These are phyloP conservation scores for Prunus mira DNA, from an alignment of 306 rosid genomes.

Conservation along the genomic window DNA sequence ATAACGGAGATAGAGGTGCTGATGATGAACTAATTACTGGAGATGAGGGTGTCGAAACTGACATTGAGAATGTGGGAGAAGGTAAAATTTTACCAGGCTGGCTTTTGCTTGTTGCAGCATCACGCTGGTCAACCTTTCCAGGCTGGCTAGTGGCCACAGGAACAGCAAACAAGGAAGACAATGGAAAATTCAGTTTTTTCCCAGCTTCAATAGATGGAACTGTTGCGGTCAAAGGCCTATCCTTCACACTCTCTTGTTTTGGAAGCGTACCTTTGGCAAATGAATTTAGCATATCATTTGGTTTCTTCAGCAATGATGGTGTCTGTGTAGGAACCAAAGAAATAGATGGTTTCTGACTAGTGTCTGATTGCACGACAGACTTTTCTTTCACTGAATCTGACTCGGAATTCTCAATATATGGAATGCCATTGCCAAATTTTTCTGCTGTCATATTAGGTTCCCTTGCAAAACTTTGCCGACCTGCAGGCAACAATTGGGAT, in stretches of 20 bases:
- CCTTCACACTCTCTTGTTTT: slow-evolving; percentile 22
- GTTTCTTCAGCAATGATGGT: slow-evolving; percentile 27
- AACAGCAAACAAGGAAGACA: slow-evolving; percentile 31
- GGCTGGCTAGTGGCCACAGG: slow-evolving; percentile 17
- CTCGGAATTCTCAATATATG: slow-evolving; percentile 29
- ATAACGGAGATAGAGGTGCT: slow-evolving; percentile 29
- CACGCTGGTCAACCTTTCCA: slow-evolving; percentile 24
- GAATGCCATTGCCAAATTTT: slow-evolving; percentile 18
- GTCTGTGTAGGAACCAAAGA: slow-evolving; percentile 35
- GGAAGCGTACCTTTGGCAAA: slow-evolving; percentile 29
- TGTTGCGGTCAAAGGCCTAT: slow-evolving; percentile 30
- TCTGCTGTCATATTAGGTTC: slow-evolving; percentile 32
- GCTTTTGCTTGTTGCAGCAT: slow-evolving; percentile 27
- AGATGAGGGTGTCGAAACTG: slow-evolving; percentile 30
- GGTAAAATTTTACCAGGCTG: slow-evolving; percentile 33
- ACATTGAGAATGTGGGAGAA: slow-evolving; percentile 29
- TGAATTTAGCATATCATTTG: slow-evolving; percentile 36
- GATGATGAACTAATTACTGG: slow-evolving; percentile 10
- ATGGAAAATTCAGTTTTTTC: slow-evolving; percentile 31
- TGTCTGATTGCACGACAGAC: slow-evolving; percentile 27
- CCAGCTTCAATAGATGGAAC: slow-evolving; percentile 35
- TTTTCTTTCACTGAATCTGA: slow-evolving; percentile 34
- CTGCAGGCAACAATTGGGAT: slow-evolving; percentile 33
- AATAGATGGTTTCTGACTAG: slow-evolving; percentile 28
- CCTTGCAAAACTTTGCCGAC: slow-evolving; percentile 22